Evolutionary conservation across 2,329 filamentous ascomycete species (phyloP).

Genomic region (Penicillium sp.): DNA sequence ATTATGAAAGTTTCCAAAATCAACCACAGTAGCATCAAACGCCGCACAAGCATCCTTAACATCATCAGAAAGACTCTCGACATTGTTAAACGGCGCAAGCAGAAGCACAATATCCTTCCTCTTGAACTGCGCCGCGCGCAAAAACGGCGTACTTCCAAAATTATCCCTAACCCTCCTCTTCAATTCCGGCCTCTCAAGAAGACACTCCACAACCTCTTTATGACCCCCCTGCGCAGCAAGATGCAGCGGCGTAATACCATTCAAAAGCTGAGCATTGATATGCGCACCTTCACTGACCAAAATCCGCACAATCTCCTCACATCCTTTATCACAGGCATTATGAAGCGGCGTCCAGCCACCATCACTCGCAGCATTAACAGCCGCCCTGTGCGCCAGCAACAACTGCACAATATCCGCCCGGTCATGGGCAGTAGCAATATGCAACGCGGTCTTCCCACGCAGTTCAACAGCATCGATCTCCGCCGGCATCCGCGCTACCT

Average conservation of each 20-base stretch:
- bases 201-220: slow-evolving; percentile 37
- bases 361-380: slow-evolving; percentile 50
- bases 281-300: slow-evolving; percentile 42
- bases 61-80: slow-evolving; percentile 37
- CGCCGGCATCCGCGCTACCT: slow-evolving; percentile 22
- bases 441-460: slow-evolving; percentile 49
- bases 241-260: slow-evolving; percentile 43
- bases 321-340: slow-evolving; percentile 54
- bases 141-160: slow-evolving; percentile 43
- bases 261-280: slow-evolving; percentile 41
- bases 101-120: slow-evolving; percentile 39
- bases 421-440: slow-evolving; percentile 51
- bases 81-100: slow-evolving; percentile 40
- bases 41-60: slow-evolving; percentile 49
- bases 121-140: slow-evolving; percentile 43
- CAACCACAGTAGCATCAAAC: slow-evolving; percentile 55
- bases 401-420: slow-evolving; percentile 39
- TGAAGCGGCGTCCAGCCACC: slow-evolving; percentile 57
- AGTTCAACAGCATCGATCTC: slow-evolving; percentile 46
- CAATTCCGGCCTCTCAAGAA: slow-evolving; percentile 35
- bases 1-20: slow-evolving; percentile 51
- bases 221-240: slow-evolving; percentile 43
- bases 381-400: slow-evolving; percentile 47
- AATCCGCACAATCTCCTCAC: slow-evolving; percentile 45
- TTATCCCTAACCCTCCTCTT: slow-evolving; percentile 38